phyloP scores from a whole-genome alignment of 2,329 filamentous ascomycete species.

The Aureobasidium namibiae region DNA sequence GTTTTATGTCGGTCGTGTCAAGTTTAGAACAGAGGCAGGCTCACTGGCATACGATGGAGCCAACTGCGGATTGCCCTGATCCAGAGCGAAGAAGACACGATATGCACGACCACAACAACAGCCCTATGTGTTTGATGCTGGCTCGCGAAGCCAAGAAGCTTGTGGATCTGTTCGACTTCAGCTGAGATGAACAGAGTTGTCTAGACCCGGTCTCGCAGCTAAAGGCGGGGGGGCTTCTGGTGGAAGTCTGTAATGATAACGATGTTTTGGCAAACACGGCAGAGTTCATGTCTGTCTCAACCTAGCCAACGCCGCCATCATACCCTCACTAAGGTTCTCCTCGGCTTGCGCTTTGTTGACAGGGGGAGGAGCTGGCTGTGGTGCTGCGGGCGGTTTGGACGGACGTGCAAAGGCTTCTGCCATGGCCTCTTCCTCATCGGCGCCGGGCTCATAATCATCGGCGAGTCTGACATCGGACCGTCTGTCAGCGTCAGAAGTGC shows the following conservation, averaged over 20 bases:
- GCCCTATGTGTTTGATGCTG: constrained; percentile 26
- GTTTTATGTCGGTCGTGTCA: constrained; percentile 29
- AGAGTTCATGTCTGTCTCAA: constrained; percentile 32
- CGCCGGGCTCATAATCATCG: constrained; percentile 24
- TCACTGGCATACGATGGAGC: constrained; percentile 29
- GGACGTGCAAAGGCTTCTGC: constrained; percentile 18
- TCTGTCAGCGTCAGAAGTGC: constrained; percentile 28
- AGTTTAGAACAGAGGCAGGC: constrained; percentile 35
- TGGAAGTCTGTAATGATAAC: not conserved
- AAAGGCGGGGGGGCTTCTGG: not conserved
- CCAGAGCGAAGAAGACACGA: not conserved
- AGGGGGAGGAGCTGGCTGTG: constrained; percentile 22
- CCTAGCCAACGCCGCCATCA: constrained; percentile 51
- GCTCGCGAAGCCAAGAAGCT: constrained; percentile 25
- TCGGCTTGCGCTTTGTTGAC: constrained; percentile 27
- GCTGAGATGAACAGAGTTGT: not conserved
- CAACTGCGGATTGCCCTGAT: constrained; percentile 5
- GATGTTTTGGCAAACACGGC: not conserved
- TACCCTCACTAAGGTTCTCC: constrained; percentile 47
- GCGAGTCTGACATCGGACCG: constrained; percentile 28
- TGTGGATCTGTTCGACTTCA: constrained; percentile 17
- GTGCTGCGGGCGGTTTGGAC: not conserved
- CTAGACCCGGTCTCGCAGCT: not conserved
- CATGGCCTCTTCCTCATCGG: constrained; percentile 42
- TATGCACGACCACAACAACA: constrained; percentile 15